Evolutionary conservation across 352 stramenopile genomes (phyloP), one percentile per base, ranked within the genome.

Genomic region (Globisporangium splendens): DNA sequence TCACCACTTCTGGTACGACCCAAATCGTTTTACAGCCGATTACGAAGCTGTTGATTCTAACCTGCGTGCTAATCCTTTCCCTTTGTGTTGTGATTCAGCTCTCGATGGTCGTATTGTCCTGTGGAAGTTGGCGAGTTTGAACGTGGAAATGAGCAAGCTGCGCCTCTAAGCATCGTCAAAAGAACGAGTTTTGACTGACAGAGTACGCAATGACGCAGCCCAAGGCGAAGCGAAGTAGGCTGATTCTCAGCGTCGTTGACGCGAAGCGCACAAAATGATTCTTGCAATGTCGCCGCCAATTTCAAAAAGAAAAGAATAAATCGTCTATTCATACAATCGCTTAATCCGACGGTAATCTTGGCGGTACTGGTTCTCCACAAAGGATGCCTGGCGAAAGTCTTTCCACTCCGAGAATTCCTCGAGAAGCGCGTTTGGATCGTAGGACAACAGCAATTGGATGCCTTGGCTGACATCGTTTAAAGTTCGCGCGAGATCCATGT

Each of bases 341-440:
- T 97, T 97, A 66, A 98, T 93, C 15, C 91, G 83, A 61, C 83
- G 76, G 64, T 97, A 97, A 59, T 98, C 88, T 56, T 92, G 85
- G 21, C 90, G 78, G 68, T 88, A 95, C 54, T 89, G 62, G 65
- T 90, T 88, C 66, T 98, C 94, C 52, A 97, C 80, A 24, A 88
- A 69, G 10, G 90, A 97, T 14, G 91, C 95, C 35, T 96, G 72
- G 17, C 86, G 80, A 42, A 98, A 92, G 50, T 89, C 88, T 56
- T 79, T 75, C 78, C 91, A 95, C 56, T 92, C 88, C 0, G 82
- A 67, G 22, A 97, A 88, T 55, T 95, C 83, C 12, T 88, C 74
- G 20, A 96, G 74, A 50, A 98, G 69, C 57, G 87, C 75, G 50
- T 89, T 88, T 12, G 87, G 77, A 42, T 96, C 81, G 55, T 88